A percentile compares a stretch with the other conserved stretches of the same genome.
Conservation (phyloP, 1,284 basidiomycete genomes). For the Phaffia rhodozyma region DNA sequence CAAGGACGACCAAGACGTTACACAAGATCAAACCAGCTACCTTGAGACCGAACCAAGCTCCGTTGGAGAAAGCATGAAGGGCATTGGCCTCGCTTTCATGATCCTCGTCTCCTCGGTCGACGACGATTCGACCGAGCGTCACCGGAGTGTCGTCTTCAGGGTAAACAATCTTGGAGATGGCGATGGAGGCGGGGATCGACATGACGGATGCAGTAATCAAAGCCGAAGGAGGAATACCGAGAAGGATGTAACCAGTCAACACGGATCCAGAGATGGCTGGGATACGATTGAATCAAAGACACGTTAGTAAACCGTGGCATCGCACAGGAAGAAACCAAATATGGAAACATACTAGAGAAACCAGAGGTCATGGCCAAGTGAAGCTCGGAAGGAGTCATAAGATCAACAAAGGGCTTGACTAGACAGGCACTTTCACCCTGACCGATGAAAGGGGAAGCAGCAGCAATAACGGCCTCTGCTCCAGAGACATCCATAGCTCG, state of each 20-base stretch:
- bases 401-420: slow-evolving; percentile 70
- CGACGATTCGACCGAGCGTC: slow-evolving; percentile 63
- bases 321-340: too few relatives aligned
- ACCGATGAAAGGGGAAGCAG: slow-evolving; percentile 81
- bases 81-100: slow-evolving; percentile 55
- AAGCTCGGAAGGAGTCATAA: slow-evolving; percentile 71
- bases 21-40: slow-evolving; percentile 32
- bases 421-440: slow-evolving; percentile 77
- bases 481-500: slow-evolving; percentile 65
- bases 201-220: slow-evolving; percentile 83
- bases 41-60: slow-evolving; percentile 70
- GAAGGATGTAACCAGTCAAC: slow-evolving; percentile 64
- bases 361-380: slow-evolving; percentile 85
- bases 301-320: background rate
- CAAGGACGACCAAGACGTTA: slow-evolving; percentile 66
- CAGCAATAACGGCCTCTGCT: slow-evolving; percentile 47
- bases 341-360: slow-evolving; percentile 24
- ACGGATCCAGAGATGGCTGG: slow-evolving; percentile 86
- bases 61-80: slow-evolving; percentile 77
- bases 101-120: slow-evolving; percentile 54
- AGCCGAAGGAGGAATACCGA: slow-evolving; percentile 68
- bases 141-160: slow-evolving; percentile 73
- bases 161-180: slow-evolving; percentile 72
- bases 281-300: slow-evolving; percentile 41
- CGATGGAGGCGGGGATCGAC: slow-evolving; percentile 86